These are phyloP conservation scores for Aspergillus saccharolyticus DNA, from an alignment of 495 filamentous ascomycete genomes.

Conservation along the genomic window DNA sequence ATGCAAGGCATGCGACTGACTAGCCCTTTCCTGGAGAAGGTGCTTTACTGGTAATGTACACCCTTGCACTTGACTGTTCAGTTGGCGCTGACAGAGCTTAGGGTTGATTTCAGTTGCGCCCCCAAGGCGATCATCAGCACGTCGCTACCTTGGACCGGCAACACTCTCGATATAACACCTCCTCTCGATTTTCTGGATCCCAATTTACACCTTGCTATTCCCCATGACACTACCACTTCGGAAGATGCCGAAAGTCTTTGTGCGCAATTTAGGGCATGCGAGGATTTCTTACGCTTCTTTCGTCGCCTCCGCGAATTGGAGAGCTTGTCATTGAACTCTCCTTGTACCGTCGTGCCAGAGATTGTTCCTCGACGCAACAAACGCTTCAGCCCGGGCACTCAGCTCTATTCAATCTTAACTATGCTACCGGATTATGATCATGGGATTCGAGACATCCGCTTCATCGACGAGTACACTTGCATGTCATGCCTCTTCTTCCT, in stretches of 20 bases:
- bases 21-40: slow-evolving; percentile 23
- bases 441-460: slow-evolving; percentile 26
- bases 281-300: slow-evolving; percentile 27
- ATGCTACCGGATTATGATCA: slow-evolving; percentile 26
- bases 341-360: slow-evolving; percentile 7
- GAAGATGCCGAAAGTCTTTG: slow-evolving; percentile 18
- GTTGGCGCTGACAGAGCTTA: slow-evolving; percentile 8
- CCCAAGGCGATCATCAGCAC: slow-evolving; percentile 25
- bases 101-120: slow-evolving; percentile 28
- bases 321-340: slow-evolving; percentile 14
- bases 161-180: slow-evolving; percentile 15
- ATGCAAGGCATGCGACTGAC: slow-evolving; percentile 23
- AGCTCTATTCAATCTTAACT: slow-evolving; percentile 20
- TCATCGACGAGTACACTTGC: slow-evolving; percentile 28
- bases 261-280: slow-evolving; percentile 22
- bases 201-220: slow-evolving; percentile 17
- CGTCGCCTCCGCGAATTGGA: slow-evolving; percentile 20
- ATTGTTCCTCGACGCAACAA: slow-evolving; percentile 10
- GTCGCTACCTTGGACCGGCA: slow-evolving; percentile 24
- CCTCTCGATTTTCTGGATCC: slow-evolving; percentile 19
- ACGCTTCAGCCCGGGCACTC: slow-evolving; percentile 18
- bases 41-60: slow-evolving; percentile 23
- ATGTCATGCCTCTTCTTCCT: slow-evolving; percentile 28
- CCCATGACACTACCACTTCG: slow-evolving; percentile 7
- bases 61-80: not conserved